Conservation (phyloP, 257 asterid species). For the Ligustrum vulgare region DNA sequence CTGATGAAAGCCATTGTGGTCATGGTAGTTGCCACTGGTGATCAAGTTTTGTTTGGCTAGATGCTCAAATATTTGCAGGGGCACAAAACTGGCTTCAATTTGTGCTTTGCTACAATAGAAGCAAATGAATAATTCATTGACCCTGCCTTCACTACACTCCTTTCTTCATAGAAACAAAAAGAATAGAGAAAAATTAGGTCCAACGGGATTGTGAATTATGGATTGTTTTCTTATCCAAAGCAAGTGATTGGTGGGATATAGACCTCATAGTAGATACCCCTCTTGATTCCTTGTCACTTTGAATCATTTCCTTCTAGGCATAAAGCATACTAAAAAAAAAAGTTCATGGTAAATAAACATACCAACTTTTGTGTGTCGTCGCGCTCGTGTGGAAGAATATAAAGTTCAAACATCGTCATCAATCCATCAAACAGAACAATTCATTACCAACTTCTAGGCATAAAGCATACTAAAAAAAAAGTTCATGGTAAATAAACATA, state of each 20-base stretch:
- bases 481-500: too few species aligned
- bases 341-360: too few species aligned
- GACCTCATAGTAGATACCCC: constrained; percentile 38
- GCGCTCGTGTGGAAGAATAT: neutral
- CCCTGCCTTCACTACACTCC: too few species aligned
- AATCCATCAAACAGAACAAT: neutral
- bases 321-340: neutral
- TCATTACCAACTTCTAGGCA: neutral
- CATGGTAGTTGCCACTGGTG: constrained; percentile 40
- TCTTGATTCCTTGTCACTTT: constrained; percentile 28
- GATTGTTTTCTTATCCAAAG: constrained; percentile 49
- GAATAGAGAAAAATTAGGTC: constrained; percentile 20
- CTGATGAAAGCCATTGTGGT: constrained; percentile 44
- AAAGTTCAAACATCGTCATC: neutral
- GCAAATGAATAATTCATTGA: too few species aligned
- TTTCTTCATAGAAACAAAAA: neutral
- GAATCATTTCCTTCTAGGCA: neutral
- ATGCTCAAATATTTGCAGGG: neutral
- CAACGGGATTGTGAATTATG: constrained; percentile 31
- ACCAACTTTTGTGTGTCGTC: neutral
- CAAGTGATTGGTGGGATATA: constrained; percentile 21
- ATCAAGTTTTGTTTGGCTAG: neutral
- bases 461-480: neutral
- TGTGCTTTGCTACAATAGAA: neutral
- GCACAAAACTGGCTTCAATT: neutral